Conservation (phyloP, 192 early-diverging fungal species). For the Mortierella alpina region DNA sequence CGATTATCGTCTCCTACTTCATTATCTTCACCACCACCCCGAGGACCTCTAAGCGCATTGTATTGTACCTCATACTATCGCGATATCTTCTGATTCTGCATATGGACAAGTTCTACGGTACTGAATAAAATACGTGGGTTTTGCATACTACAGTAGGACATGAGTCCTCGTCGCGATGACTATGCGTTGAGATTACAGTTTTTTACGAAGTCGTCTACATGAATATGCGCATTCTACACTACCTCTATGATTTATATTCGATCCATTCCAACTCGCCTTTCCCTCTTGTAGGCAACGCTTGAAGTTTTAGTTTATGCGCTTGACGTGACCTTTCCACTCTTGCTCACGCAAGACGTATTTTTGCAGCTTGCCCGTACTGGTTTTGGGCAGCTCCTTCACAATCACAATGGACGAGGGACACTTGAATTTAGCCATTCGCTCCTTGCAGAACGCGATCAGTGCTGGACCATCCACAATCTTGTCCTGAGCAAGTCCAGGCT, state of each 20-base stretch:
- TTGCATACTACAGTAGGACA: no score
- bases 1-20: neutral
- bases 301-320: slow-evolving; percentile 45
- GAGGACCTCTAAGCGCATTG: no score
- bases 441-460: slow-evolving; percentile 55
- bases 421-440: slow-evolving; percentile 66
- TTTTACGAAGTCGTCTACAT: no score
- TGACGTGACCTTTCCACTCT: slow-evolving; percentile 56
- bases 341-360: slow-evolving; percentile 65
- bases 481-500: slow-evolving; percentile 31
- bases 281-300: neutral
- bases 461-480: slow-evolving; percentile 24
- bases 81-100: no score
- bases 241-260: no score
- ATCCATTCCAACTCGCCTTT: no score
- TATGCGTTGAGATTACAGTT: no score
- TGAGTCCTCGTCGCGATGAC: no score
- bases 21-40: neutral
- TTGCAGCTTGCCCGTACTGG: slow-evolving; percentile 63
- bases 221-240: no score
- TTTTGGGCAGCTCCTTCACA: slow-evolving; percentile 63
- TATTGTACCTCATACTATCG: no score
- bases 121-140: no score
- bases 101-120: no score
- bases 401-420: slow-evolving; percentile 57